Evolutionary conservation across 2,329 filamentous ascomycete genomes (phyloP), one percentile per base, ranked within the genome.

Genomic region (Claviceps africana): DNA sequence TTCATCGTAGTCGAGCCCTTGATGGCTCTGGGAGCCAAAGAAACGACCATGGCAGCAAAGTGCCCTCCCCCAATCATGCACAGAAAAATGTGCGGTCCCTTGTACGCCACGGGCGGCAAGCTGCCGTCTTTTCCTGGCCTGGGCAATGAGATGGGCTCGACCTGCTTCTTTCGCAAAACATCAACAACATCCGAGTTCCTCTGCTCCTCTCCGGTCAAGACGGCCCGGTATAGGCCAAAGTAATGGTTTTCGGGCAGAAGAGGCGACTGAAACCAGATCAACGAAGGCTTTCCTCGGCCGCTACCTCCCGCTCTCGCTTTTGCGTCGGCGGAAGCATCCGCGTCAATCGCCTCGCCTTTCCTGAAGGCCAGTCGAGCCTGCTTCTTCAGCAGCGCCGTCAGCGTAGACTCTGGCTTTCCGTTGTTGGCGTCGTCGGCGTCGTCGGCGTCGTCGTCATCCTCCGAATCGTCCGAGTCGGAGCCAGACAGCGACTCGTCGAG

Each of bases 31-130:
- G 93, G 90, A 0, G 88, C 82, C 4, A 97, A 76, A 0, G 89
- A 89, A 11, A 98, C 86, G 11, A 97, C 76, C 90, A 97, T 97
- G 49, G 87, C 93, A 0, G 93, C 93, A 64, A 98, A 98, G 65
- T 98, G 93, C 0, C 93, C 93, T 54, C 93, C 93, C 25, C 93
- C 93, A 49, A 98, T 95, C 93, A 98, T 98, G 68, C 90, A 97
- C 47, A 98, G 78, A 64, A 98, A 97, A 48, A 95, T 82, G 64
- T 97, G 90, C 2, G 89, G 88, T 8, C 84, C 83, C 25, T 82
- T 79, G 62, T 84, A 80, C 3, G 73, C 72, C 10, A 77, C 68
- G 1, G 74, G 70, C 2, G 77, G 73, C 5, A 80, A 66, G 17
- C 73, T 71, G 2, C 81, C 79, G 47, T 82, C 81, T 53, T 79